Base-by-base conservation (phyloP, 139 green algal species). In the Raphidocelis subcapitata region DNA sequence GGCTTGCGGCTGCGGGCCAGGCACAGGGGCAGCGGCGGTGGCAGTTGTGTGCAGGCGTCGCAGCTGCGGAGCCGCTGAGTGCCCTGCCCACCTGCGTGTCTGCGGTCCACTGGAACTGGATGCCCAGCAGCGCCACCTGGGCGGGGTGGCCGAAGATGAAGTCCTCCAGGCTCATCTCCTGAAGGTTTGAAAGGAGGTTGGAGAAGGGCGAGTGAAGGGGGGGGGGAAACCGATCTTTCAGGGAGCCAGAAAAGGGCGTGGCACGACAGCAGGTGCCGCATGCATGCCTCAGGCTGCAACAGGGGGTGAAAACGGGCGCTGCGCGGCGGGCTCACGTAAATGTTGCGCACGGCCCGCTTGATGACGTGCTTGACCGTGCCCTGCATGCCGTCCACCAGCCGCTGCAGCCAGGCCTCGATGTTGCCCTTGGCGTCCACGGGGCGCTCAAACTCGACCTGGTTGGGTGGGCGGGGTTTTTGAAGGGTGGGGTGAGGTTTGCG, bases 51-150 rank as follows among this genome's bases (percentile, higher is more conserved):
- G 54, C 54, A 61, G 54, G 23, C 26, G 51, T 24, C 51, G 8
- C 8, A 59, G 3, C 21, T 59, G 5, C n/a, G n/a, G n/a, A n/a
- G n/a, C n/a, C n/a, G n/a, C n/a, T n/a, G n/a, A n/a, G n/a, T n/a
- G n/a, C n/a, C 1, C 41, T 16, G 64, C 23, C 81, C 0, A 83
- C 85, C 86, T 97, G 92, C 49, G 83, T 96, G 78, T 98, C 94
- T 0, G 86, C 90, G 21, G 94, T 98, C 94, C 94, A 98, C 78
- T 94, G 88, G 80, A 97, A 95, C 81, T 98, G 94, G 73, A 98
- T 91, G 62, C 94, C 94, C 56, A 98, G 78, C 73, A 98, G 90
- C 0, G 93, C 41, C 14, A 72, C 62, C 76, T 94, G 87, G 10
- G 94, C 94, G 2, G 94, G 94, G 81, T 95, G 86, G 32, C 77